Conservation (phyloP, 768 basidiomycete species). For the Fomitopsis pulvina region DNA sequence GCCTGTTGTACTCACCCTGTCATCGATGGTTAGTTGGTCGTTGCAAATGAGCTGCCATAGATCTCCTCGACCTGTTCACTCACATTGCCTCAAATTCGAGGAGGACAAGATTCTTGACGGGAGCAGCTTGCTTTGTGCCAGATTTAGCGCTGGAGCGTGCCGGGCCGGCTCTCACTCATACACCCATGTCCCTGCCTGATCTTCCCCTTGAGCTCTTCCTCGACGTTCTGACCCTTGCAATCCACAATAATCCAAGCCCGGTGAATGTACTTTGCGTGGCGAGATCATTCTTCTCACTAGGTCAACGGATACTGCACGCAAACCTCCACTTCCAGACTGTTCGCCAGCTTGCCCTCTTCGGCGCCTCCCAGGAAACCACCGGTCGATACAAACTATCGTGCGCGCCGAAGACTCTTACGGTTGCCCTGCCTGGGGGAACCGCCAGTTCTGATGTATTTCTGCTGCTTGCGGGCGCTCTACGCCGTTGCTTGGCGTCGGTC, state of each 20-base stretch:
- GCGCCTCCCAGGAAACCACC: neutral
- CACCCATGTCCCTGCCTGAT: constrained; percentile 12
- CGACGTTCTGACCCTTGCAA: constrained; percentile 16
- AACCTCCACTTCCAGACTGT: constrained; percentile 19
- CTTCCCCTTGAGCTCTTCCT: constrained; percentile 18
- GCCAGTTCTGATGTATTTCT: constrained; percentile 22
- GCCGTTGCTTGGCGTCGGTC: constrained; percentile 14
- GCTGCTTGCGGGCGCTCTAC: constrained; percentile 21
- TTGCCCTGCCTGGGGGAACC: constrained; percentile 25
- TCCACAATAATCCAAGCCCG: constrained; percentile 10
- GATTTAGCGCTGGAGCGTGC: neutral
- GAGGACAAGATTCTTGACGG: too few relatives aligned
- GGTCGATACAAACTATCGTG: constrained; percentile 10
- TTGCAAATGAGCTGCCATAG: too few relatives aligned
- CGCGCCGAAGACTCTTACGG: constrained; percentile 20
- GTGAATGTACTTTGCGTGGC: constrained; percentile 16
- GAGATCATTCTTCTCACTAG: constrained; percentile 12
- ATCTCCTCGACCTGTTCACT: too few relatives aligned
- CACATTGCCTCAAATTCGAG: too few relatives aligned
- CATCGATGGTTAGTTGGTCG: too few relatives aligned
- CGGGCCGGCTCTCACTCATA: neutral
- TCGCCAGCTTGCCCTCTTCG: constrained; percentile 20
- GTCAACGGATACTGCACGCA: constrained; percentile 18
- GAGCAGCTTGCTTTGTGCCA: too few relatives aligned
- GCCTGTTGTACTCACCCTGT: too few relatives aligned